These are phyloP conservation scores for Endocalyx cinctus DNA, from an alignment of 2,329 filamentous ascomycete species.

Conservation along the genomic window DNA sequence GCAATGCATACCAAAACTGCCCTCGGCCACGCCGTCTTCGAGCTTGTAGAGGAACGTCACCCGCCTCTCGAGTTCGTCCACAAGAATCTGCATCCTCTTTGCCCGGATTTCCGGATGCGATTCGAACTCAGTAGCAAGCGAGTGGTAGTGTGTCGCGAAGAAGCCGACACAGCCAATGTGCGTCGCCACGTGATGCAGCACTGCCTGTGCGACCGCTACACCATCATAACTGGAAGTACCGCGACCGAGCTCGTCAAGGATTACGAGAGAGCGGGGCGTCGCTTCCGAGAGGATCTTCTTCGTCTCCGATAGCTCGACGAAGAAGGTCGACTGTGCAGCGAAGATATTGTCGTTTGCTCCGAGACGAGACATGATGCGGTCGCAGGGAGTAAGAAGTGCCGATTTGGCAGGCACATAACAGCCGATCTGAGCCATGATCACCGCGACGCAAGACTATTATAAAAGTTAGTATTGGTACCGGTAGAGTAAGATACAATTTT, in stretches of 20 bases:
- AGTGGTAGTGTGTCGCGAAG: conserved; percentile 98
- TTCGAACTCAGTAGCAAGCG: conserved; percentile 84
- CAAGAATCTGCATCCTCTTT: conserved; percentile 89
- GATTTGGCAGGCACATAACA: conserved; percentile 83
- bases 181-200: conserved; percentile 91
- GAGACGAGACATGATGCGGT: conserved; percentile 97
- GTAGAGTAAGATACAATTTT: neutral
- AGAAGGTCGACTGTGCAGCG: conserved; percentile 95
- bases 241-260: conserved; percentile 91
- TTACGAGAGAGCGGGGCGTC: conserved; percentile 88
- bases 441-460: conserved; percentile 77
- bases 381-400: conserved; percentile 81
- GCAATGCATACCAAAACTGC: conserved; percentile 98
- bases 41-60: conserved; percentile 97
- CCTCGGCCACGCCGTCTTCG: conserved; percentile 89
- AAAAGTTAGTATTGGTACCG: too few species aligned
- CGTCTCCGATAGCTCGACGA: conserved; percentile 93
- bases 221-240: conserved; percentile 95
- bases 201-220: conserved; percentile 91
- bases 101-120: conserved; percentile 82
- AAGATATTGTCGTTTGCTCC: conserved; percentile 99
- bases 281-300: conserved; percentile 97
- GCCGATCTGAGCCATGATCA: conserved; percentile 96
- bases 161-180: conserved; percentile 93
- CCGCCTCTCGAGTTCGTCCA: conserved; percentile 77